phyloP scores from a whole-genome alignment of 768 basidiomycete genomes.

The Albatrellus ellisii region DNA sequence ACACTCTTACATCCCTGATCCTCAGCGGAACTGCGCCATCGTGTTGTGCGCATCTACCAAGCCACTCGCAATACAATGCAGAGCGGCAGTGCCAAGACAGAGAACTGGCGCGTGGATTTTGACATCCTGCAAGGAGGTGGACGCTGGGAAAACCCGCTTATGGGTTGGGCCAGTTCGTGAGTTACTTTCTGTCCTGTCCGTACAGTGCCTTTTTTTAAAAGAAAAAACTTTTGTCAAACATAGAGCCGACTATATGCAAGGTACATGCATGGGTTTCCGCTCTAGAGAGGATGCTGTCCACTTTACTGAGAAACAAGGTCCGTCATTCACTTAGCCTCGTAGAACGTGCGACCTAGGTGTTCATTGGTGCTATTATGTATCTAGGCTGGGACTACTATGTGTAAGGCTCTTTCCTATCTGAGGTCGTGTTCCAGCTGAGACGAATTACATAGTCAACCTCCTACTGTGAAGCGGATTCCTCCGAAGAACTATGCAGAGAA shows the following conservation, averaged over 20 bases:
- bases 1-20: neutral
- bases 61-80: constrained; percentile 94
- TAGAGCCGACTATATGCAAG: constrained; percentile 95
- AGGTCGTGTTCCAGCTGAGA: constrained; percentile 4
- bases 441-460: constrained; percentile 34
- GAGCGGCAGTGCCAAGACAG: constrained; percentile 73
- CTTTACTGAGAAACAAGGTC: constrained; percentile 96
- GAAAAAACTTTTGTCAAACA: neutral
- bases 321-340: constrained; percentile 8
- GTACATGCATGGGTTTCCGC: constrained; percentile 69
- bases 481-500: constrained; percentile 90
- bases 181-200: constrained; percentile 18
- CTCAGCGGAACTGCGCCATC: constrained; percentile 72
- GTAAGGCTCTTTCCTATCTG: constrained; percentile 27
- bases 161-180: constrained; percentile 94
- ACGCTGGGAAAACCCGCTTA: constrained; percentile 96
- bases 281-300: constrained; percentile 85
- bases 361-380: constrained; percentile 8
- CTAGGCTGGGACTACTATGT: constrained; percentile 90
- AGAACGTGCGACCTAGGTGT: constrained; percentile 3
- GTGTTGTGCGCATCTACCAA: constrained; percentile 84
- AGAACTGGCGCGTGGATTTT: constrained; percentile 92
- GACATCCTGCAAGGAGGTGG: constrained; percentile 82
- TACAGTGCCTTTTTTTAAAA: too few species aligned
- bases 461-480: constrained; percentile 52